Conservation (phyloP, 2,329 filamentous ascomycete genomes). For the Amylocarpus encephaloides region DNA sequence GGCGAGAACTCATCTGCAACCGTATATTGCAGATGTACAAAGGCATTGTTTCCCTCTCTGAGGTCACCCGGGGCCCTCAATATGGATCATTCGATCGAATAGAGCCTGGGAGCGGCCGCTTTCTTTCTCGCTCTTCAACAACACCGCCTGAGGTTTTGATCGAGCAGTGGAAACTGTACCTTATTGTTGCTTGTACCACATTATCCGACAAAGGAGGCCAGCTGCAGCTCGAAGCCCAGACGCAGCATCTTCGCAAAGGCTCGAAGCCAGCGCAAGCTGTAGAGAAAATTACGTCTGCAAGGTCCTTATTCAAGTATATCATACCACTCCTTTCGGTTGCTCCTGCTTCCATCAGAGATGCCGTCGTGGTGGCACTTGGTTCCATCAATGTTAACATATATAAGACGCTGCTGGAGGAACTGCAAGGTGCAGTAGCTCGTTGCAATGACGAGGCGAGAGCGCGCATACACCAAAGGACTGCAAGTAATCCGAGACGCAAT, state of each 20-base stretch:
- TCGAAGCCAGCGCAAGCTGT: conserved; percentile 65
- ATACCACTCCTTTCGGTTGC: conserved; percentile 79
- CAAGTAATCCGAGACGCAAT: conserved; percentile 75
- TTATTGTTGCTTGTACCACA: conserved; percentile 95
- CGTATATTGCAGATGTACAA: conserved; percentile 90
- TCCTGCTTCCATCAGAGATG: conserved; percentile 76
- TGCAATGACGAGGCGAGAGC: conserved; percentile 86
- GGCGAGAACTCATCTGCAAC: conserved; percentile 86
- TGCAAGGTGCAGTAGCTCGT: conserved; percentile 77
- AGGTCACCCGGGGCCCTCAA: conserved; percentile 59
- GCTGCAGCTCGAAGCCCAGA: conserved; percentile 49
- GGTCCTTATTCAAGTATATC: conserved; percentile 83
- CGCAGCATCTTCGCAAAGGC: conserved; percentile 73
- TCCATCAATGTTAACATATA: conserved; percentile 96
- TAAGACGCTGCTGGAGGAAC: conserved; percentile 78
- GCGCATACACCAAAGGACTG: conserved; percentile 78
- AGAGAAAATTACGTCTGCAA: conserved; percentile 79
- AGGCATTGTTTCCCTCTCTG: conserved; percentile 70
- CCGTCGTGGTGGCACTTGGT: conserved; percentile 84
- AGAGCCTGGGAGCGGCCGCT: conserved; percentile 45
- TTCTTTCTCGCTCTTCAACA: conserved; percentile 49
- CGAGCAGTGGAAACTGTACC: conserved; percentile 96
- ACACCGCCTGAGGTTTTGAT: conserved; percentile 81
- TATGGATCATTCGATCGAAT: conserved; percentile 45
- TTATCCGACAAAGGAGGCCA: conserved; percentile 72